These are phyloP conservation scores for Naganishia albida DNA, from an alignment of 1,284 basidiomycete species.

Conservation along the genomic window DNA sequence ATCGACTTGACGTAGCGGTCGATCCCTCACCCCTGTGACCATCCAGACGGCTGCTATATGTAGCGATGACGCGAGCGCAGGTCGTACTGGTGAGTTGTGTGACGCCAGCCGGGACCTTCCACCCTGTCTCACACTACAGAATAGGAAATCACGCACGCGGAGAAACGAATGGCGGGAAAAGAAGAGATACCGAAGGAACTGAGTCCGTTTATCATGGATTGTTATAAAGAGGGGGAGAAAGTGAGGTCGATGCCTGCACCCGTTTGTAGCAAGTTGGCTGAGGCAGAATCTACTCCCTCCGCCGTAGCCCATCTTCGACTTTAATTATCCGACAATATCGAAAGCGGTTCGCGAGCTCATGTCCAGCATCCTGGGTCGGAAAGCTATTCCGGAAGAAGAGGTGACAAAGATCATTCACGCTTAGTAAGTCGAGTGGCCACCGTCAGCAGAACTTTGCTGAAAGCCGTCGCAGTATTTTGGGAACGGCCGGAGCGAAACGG, in stretches of 20 bases:
- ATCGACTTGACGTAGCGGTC: not conserved
- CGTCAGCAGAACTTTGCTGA: not conserved
- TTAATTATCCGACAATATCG: constrained; percentile 42
- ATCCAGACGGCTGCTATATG: constrained; percentile 74
- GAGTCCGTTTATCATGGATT: constrained; percentile 47
- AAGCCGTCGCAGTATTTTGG: not conserved
- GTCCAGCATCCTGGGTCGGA: constrained; percentile 42
- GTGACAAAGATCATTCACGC: constrained; percentile 47
- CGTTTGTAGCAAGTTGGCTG: not conserved
- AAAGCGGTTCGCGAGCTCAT: constrained; percentile 40
- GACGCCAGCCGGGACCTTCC: not conserved
- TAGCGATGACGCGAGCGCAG: constrained; percentile 87
- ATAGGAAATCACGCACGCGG: constrained; percentile 47
- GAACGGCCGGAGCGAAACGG: constrained; percentile 4
- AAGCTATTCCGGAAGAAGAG: constrained; percentile 39
- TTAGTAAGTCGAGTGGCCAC: constrained; percentile 39
- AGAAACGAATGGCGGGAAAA: constrained; percentile 49
- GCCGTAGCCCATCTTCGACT: constrained; percentile 39
- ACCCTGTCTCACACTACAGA: too few relatives aligned
- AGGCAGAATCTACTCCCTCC: too few relatives aligned
- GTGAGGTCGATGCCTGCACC: not conserved
- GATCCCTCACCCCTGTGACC: not conserved
- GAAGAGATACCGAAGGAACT: constrained; percentile 47
- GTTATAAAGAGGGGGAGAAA: constrained; percentile 34
- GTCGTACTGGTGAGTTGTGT: constrained; percentile 59